Base-by-base conservation (phyloP, 2,329 filamentous ascomycete genomes). In the Grosmannia huntii region DNA sequence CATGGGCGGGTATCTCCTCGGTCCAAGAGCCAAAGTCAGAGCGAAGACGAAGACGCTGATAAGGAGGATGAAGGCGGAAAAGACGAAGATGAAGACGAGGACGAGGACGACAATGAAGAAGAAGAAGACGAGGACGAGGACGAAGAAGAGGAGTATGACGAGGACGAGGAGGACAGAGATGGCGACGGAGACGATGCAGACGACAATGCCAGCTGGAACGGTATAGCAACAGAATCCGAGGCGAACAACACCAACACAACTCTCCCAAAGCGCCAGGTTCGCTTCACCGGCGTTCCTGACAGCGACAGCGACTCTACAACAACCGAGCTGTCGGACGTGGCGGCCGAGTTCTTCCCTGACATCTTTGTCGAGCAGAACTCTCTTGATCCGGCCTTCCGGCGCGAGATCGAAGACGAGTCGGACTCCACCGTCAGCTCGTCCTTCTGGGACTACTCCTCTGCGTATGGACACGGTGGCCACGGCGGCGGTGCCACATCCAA, bases 291-390 rank as follows among this genome's bases (percentile, higher is more conserved):
- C 58, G 77, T 85, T 48, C 79, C 84, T 59, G 78, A 80, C 60
- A 85, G 85, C 59, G 85, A 89, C 64, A 86, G 80, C 57, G 80
- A 84, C 60, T 81, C 80, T 3, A 84, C 82, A 2, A 66, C 66
- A 1, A 67, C 65, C 57, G 83, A 84, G 55, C 81, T 77, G 4
- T 81, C 85, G 46, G 79, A 83, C 60, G 79, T 84, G 62, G 72
- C 78, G 52, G 79, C 81, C 60, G 81, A 83, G 62, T 81, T 90
- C 62, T 89, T 89, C 61, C 86, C 87, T 1, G 84, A 90, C 67
- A 84, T 92, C 60, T 92, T 92, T 69, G 76, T 91, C 59, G 83
- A 87, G 55, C 86, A 90, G 70, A 86, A 83, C 66, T 78, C 81
- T 19, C 76, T 92, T 5, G 87, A 90, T 64, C 85, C 86, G 6